Conservation (phyloP, 495 filamentous ascomycete genomes). For the Podospora australis region DNA sequence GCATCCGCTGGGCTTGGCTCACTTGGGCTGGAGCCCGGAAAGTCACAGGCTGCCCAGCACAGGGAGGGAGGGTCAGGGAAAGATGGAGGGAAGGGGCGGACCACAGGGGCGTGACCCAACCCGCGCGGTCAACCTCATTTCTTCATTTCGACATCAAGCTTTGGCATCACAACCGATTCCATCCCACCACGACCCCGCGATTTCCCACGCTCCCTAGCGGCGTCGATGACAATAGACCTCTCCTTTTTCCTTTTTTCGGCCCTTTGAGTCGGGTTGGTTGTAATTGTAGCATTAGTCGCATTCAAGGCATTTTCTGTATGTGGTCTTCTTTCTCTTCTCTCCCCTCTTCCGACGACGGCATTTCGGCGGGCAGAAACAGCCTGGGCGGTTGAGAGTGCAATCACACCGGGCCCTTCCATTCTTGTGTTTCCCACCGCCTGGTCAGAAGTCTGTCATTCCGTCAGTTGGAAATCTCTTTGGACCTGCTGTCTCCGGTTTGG, state of each 20-base stretch:
- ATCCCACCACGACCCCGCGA: constrained; percentile 5
- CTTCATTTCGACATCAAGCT: constrained; percentile 3
- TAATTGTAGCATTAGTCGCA: constrained; percentile 26
- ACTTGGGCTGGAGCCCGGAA: background rate
- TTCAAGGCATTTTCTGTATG: constrained; percentile 22
- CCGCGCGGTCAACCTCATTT: constrained; percentile 10
- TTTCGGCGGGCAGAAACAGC: no score
- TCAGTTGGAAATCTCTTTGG: background rate
- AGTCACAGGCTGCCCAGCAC: background rate
- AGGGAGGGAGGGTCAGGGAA: background rate
- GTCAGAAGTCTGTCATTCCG: background rate
- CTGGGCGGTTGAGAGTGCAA: no score
- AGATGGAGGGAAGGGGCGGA: background rate
- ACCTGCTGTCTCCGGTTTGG: no score
- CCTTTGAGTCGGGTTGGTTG: constrained; percentile 10
- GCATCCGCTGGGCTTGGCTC: background rate
- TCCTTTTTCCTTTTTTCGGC: constrained; percentile 7
- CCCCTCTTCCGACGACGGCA: background rate
- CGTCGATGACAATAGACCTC: constrained; percentile 4
- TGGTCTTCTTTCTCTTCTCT: constrained; percentile 3
- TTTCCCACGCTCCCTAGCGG: background rate
- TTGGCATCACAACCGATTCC: constrained; percentile 4
- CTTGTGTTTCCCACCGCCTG: background rate
- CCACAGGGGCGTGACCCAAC: background rate
- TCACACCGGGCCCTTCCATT: no score